Evolutionary conservation across 768 basidiomycete genomes (phyloP), one percentile per base, ranked within the genome.

Genomic region (Russula compacta): DNA sequence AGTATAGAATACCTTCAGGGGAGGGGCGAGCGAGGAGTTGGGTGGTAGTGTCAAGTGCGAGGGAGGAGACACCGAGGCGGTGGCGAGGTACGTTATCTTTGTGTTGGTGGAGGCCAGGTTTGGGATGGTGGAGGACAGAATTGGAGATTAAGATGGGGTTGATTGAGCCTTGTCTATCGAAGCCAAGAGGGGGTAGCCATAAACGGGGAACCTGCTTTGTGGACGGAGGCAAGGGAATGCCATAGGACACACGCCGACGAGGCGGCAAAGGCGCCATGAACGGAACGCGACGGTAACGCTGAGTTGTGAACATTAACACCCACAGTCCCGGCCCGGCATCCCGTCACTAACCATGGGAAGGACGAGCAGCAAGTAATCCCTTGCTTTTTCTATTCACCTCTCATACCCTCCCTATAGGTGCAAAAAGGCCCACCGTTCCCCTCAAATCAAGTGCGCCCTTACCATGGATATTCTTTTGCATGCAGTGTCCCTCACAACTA

Each of bases 1-100:
- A 85, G 70, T 97, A 97, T 2, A 97, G 74, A 44, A 97, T 94
- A 5, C 94, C 94, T 65, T 90, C 84, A 0, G 94, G 93, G 4
- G 78, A 68, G 5, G 72, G 60, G n/a, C 76, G 77, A 6, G 86
- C 86, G n/a, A 79, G 70, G 7, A 97, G 79, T 50, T 81, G 80
- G 2, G 94, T 95, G 0, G 90, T 86, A 0, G 82, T 79, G 72
- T 98, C 94, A 21, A 98, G 76, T 0, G 90, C 94, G n/a, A 98
- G 79, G 0, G 89, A 86, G 0, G 89, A 83, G 40, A 94, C 84
- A 4, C 92, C 92, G 0, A 98, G 81, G 21, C 92, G 83, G 73
- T 98, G 94, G 36, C 86, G 80, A 17, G 63, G 59, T 29, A 11
- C 15, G 29, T 40, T 49, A 11, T 33, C n/a, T 36, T 19, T 44